Base-by-base conservation (phyloP, 169 alveolate genomes). In the Babesia bigemina region DNA sequence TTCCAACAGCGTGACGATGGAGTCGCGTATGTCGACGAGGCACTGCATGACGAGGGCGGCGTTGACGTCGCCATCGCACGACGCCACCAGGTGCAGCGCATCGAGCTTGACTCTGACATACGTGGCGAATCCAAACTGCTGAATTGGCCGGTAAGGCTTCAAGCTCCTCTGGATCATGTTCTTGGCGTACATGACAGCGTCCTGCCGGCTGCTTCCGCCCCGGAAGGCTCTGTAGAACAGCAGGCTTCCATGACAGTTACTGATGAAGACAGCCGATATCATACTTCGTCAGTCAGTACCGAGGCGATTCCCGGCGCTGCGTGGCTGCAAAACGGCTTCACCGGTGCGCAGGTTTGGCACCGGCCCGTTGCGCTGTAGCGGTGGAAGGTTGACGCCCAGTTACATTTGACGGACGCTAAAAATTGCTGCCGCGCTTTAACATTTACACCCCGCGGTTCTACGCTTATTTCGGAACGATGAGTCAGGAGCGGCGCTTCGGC, bases 251-350 rank as follows among this genome's bases (percentile, higher is more conserved):
- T 70, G 48, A 19, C 28, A 16, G 21, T 47, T 58, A 24, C 66
- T 59, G 22, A 82, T 53, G 47, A 82, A 82, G 50, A 82, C 48
- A 24, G 84, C 39, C 48, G 89, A 82, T 55, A 82, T 82, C 89
- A 82, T 82, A 14, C 24, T 69, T 24, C 11, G 17, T 29, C 45
- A 55, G 29, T 22, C 75, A 66, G 17, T 2, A 33, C 6, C 39
- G 39, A 33, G 39, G 39, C 6, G 39, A 2, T 6, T 2, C 17
- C 17, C n/a, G 57, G 57, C 57, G 7, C 24, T 49, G 57, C 7
- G 24, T 4, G 28, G 6, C 24, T 49, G 28, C 57, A 49, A 49
- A 49, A 33, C 39, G 39, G 39, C 39, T 33, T 33, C 39, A 33
- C 39, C 39, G 39, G 39, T 33, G 39, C 39, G 39, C 39, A 6